Evolutionary conservation across 768 basidiomycete species (phyloP).

Genomic region (Harrya chromipes): DNA sequence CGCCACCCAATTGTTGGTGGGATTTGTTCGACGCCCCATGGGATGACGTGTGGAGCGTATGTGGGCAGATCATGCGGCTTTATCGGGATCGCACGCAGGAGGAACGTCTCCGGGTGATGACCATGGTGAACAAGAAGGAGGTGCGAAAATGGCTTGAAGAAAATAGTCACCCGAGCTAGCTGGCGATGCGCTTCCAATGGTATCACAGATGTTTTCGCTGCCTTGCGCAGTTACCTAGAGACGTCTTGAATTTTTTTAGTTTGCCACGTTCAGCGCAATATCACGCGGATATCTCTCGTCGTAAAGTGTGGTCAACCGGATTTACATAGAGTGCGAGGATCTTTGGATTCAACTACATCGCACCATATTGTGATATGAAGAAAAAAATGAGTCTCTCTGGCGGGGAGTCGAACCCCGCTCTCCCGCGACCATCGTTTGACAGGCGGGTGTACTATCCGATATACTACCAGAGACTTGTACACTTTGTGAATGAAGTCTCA

Average conservation of each 20-base stretch:
- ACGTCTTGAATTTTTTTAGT: not conserved
- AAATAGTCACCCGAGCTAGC: slow-evolving; percentile 17
- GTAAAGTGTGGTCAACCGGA: too few relatives aligned
- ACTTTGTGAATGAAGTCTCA: too few relatives aligned
- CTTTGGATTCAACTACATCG: too few relatives aligned
- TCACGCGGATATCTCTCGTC: too few relatives aligned
- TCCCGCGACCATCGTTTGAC: slow-evolving; percentile 37
- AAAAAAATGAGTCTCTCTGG: slow-evolving; percentile 35
- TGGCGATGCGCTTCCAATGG: not conserved
- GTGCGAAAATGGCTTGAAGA: slow-evolving; percentile 83
- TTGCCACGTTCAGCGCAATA: too few relatives aligned
- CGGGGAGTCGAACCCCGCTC: slow-evolving; percentile 46
- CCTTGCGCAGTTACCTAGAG: not conserved
- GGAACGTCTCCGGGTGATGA: slow-evolving; percentile 48
- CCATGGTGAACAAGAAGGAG: slow-evolving; percentile 70
- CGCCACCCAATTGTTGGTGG: slow-evolving; percentile 82
- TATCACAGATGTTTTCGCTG: not conserved
- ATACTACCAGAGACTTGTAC: slow-evolving; percentile 41
- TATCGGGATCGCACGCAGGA: slow-evolving; percentile 54
- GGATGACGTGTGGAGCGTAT: slow-evolving; percentile 86
- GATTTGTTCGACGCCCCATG: slow-evolving; percentile 88
- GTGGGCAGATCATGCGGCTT: slow-evolving; percentile 80
- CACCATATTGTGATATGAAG: too few relatives aligned
- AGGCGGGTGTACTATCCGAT: slow-evolving; percentile 52
- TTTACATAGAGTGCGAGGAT: too few relatives aligned